Base-by-base conservation (phyloP, 2,329 filamentous ascomycete genomes). In the Endothia cerciana region DNA sequence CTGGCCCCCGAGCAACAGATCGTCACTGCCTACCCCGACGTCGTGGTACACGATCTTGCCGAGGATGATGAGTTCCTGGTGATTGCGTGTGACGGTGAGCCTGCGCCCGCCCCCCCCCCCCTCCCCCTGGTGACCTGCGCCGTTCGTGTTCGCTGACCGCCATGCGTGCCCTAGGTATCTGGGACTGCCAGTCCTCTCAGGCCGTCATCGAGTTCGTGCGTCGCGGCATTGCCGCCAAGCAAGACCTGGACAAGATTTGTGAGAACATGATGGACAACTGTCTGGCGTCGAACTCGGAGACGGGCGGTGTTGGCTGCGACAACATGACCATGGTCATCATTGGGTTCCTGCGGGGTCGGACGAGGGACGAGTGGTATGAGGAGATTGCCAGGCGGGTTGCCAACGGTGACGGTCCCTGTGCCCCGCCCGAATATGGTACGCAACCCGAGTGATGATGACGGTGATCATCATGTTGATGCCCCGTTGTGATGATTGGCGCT, bases 191-290 rank as follows among this genome's bases (percentile, higher is more conserved):
- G 79, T 97, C 95, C 65, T 99, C 95, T 56, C 95, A 99, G 82
- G 92, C 94, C 47, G 95, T 99, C 41, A 83, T 98, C 72, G 95
- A 99, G 79, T 99, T 99, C 76, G 95, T 98, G 70, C 88, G 95
- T 77, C 91, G 95, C 76, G 95, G 95, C 65, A 97, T 99, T 77
- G 94, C 93, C 60, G 94, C 94, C 61, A 97, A 97, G 83, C 95
- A 99, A 81, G 91, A 96, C 60, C 87, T 99, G 61, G 89, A 94
- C 64, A 91, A 92, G 77, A 98, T 99, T 74, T 98, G 94, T 79
- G 95, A 99, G 81, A 99, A 99, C 82, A 97, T 99, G 93, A 99
- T 99, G 95, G 94, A 99, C 83, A 99, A 98, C 83, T 99, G 95
- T 77, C 85, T 99, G 71, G 94, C 95, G 49, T 97, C 94, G 68